A percentile compares a stretch with the other conserved stretches of the same genome.
Conservation (phyloP, 78 protist species). For the Cavenderia fasciculata region DNA sequence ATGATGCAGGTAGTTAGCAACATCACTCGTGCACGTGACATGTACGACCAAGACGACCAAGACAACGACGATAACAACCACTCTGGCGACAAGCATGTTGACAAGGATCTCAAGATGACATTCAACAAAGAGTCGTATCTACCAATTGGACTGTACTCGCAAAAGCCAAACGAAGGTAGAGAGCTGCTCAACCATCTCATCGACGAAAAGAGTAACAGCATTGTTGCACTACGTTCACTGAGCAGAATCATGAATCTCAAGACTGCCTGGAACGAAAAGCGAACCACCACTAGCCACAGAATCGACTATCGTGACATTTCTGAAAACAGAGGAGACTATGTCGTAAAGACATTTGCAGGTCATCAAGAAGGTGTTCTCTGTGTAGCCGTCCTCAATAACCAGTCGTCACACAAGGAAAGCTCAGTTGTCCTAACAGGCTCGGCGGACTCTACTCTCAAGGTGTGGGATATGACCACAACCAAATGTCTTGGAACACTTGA, state of each 20-base stretch:
- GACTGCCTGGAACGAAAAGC: constrained; percentile 33
- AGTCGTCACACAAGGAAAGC: not conserved
- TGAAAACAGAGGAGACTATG: constrained; percentile 72
- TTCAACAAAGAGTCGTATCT: constrained; percentile 47
- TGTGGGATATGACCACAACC: constrained; percentile 66
- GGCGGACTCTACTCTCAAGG: constrained; percentile 75
- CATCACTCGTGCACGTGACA: constrained; percentile 61
- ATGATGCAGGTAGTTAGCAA: constrained; percentile 77
- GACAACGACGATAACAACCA: not conserved
- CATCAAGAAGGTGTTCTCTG: constrained; percentile 77
- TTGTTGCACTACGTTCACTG: constrained; percentile 19
- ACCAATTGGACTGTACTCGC: constrained; percentile 11
- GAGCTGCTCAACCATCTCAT: constrained; percentile 48
- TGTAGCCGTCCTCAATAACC: not conserved
- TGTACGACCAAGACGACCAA: constrained; percentile 20
- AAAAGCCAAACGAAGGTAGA: constrained; percentile 16
- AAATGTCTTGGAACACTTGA: constrained; percentile 39
- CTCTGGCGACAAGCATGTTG: not conserved
- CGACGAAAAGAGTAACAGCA: constrained; percentile 49
- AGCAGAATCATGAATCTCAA: constrained; percentile 61
- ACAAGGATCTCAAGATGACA: not conserved
- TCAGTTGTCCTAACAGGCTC: constrained; percentile 25
- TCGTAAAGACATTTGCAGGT: constrained; percentile 51
- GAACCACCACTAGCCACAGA: constrained; percentile 14
- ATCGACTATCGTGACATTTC: constrained; percentile 51